A percentile compares a stretch with the other conserved stretches of the same genome.
These are phyloP conservation scores for Crithidia acanthocephali DNA, from an alignment of 208 protist genomes.

Conservation along the genomic window DNA sequence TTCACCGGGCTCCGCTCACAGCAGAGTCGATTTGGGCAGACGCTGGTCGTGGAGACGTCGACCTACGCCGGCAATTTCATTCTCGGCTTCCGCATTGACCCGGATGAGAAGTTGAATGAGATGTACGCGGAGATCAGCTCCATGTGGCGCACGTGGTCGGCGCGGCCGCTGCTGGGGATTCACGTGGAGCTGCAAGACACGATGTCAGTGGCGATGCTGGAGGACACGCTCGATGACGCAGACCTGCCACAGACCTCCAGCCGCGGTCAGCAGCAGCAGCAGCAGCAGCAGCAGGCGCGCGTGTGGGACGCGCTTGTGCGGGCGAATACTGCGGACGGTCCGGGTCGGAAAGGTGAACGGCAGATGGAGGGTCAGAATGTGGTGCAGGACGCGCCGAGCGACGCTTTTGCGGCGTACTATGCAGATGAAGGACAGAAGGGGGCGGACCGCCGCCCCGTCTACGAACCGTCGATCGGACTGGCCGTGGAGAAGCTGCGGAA, in stretches of 20 bases:
- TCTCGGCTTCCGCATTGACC: constrained; percentile 92
- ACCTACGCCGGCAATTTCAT: constrained; percentile 70
- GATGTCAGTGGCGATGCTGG: neutral
- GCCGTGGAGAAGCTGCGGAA: constrained; percentile 92
- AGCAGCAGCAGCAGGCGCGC: neutral
- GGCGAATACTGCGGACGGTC: neutral
- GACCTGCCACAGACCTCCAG: constrained; percentile 3
- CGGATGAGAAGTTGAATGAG: constrained; percentile 58
- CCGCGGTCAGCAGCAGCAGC: neutral
- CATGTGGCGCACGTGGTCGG: constrained; percentile 82
- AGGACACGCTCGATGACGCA: constrained; percentile 1
- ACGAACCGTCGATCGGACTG: constrained; percentile 80
- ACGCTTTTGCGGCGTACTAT: constrained; percentile 95
- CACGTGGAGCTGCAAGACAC: constrained; percentile 35
- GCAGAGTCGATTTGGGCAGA: constrained; percentile 82
- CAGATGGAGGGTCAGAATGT: constrained; percentile 76
- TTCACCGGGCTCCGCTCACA: constrained; percentile 74
- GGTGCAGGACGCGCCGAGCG: constrained; percentile 68
- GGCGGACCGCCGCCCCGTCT: constrained; percentile 79
- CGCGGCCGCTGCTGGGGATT: constrained; percentile 88
- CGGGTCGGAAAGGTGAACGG: neutral
- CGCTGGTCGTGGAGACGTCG: constrained; percentile 86
- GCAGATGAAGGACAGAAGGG: constrained; percentile 84
- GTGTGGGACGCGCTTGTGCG: constrained; percentile 10
- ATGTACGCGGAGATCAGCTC: constrained; percentile 84